These are phyloP conservation scores for Juncus effusus DNA, from an alignment of 176 grass and related monocot species.

Conservation along the genomic window DNA sequence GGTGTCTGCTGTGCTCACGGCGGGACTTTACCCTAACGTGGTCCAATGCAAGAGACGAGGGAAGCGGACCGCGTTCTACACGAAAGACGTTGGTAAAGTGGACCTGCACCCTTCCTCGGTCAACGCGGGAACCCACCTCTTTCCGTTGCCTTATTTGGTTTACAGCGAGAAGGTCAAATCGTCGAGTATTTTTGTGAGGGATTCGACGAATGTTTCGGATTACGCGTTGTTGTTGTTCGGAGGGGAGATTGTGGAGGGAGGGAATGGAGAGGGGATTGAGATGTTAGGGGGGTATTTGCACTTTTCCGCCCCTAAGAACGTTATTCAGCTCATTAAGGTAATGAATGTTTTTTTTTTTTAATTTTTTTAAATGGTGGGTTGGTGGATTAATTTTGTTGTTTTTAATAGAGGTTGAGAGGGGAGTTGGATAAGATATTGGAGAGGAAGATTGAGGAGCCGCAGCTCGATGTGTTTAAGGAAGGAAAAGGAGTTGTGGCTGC, in stretches of 20 bases:
- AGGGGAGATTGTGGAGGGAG: conserved; percentile 49
- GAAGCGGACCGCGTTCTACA: conserved; percentile 80
- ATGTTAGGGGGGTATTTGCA: conserved; percentile 95
- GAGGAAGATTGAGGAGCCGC: conserved; percentile 82
- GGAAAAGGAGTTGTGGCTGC: conserved; percentile 74
- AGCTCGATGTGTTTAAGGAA: conserved; percentile 64
- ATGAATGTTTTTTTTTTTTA: too few relatives aligned
- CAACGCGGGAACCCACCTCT: conserved; percentile 59
- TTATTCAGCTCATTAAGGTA: conserved; percentile 86
- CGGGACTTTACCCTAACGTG: conserved; percentile 93
- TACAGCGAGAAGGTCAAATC: conserved; percentile 97
- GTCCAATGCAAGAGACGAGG: conserved; percentile 86
- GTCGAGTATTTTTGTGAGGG: conserved; percentile 73
- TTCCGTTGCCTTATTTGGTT: conserved; percentile 87
- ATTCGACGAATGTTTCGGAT: conserved; percentile 95
- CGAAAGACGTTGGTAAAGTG: conserved; percentile 90
- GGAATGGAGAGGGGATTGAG: conserved; percentile 77
- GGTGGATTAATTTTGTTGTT: background rate
- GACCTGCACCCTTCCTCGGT: conserved; percentile 94
- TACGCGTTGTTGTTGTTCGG: conserved; percentile 92
- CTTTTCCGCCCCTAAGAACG: conserved; percentile 66
- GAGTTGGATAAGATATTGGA: conserved; percentile 82
- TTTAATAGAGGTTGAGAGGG: conserved; percentile 74
- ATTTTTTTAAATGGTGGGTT: too few relatives aligned
- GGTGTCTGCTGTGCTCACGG: conserved; percentile 77